Evolutionary conservation across 805 yeast genomes (phyloP), one percentile per base, ranked within the genome.

Genomic region (Candida morakotiae): DNA sequence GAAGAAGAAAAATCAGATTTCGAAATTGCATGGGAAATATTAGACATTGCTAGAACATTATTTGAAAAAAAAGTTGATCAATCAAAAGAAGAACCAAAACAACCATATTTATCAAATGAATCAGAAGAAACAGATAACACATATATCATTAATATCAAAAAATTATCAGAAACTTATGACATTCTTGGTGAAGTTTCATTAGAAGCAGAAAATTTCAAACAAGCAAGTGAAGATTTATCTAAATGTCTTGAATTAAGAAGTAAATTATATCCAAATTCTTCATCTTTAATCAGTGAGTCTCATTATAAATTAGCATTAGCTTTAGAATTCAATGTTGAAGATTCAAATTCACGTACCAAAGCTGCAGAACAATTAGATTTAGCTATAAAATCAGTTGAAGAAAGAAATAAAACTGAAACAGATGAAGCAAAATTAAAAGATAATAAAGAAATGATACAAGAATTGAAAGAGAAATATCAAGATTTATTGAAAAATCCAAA

Each of bases 101-200:
- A 22, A 5, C 73, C 73, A 11, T 62, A 53, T 40, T 48, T 65
- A 26, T 40, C 52, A 24, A 33, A 58, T 6, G 62, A 62, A 39
- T 49, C 48, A 27, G 59, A 57, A 20, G 51, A 62, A 39, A 52
- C 68, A 2, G 34, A 46, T 6, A 58, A 68, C 37, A 61, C 63
- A 14, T 56, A 52, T 22, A 56, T 68, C 10, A 54, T 51, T 20
- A 44, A 70, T 18, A 62, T 70, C 39, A 65, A 69, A 48, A 83
- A 78, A 45, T 63, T 88, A 16, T 79, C 89, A 0, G 89, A 86
- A 39, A 75, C 81, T 1, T 83, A 80, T 54, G 89, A 84, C 51
- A 59, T 89, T 9, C 67, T 88, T 13, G 98, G 98, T 22, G 97
- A 91, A 54, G 83, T 89, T 8, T 82, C 95, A 0, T 67, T 89